Evolutionary conservation across 257 asterid species (phyloP).

Genomic region (Solanum boliviense): DNA sequence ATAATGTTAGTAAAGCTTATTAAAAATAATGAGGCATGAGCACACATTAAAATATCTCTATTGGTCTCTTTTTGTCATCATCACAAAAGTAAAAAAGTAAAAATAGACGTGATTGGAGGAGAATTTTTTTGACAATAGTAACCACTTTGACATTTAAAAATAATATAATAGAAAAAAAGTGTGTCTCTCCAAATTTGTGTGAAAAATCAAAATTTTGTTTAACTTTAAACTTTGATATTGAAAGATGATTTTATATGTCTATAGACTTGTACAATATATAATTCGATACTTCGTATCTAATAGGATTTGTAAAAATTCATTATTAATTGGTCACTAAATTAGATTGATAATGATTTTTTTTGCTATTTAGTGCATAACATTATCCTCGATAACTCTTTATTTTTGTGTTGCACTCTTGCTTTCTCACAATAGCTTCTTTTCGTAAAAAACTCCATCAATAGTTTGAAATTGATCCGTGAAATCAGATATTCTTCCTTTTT

Average conservation of each 20-base stretch:
- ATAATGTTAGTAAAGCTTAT: neutral
- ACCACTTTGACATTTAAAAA: neutral
- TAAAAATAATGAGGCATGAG: neutral
- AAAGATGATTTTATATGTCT: neutral
- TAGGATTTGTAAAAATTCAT: neutral
- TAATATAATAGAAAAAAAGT: neutral
- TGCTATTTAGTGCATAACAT: neutral
- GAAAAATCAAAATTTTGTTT: neutral
- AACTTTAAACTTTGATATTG: neutral
- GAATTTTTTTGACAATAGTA: neutral
- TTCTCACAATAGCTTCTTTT: neutral
- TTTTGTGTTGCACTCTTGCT: accelerated
- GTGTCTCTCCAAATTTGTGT: neutral
- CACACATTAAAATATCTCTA: neutral
- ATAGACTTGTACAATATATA: neutral
- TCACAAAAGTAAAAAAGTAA: neutral
- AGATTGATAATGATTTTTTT: neutral
- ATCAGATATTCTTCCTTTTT: neutral
- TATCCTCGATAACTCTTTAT: neutral
- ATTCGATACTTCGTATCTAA: neutral
- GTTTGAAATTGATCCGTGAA: neutral
- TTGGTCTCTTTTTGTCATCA: neutral
- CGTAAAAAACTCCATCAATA: neutral
- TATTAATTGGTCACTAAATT: accelerated
- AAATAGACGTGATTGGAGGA: neutral